Percentiles rank a stretch among this genome's conserved stretches.
Conservation (phyloP, 768 basidiomycete genomes). For the Tylopilus balloui region DNA sequence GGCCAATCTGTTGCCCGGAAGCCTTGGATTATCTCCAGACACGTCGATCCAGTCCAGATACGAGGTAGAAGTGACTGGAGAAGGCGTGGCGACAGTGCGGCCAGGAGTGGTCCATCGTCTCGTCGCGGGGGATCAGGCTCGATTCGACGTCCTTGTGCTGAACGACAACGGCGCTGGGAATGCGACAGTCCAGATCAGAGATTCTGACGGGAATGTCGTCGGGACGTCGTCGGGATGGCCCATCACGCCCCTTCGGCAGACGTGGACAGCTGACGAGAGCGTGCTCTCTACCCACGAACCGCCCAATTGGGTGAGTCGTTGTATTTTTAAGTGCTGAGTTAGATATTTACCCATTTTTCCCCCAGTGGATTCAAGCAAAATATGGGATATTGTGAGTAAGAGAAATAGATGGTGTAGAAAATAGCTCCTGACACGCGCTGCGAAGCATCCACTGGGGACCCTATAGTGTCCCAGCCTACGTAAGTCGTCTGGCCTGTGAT, state of each 20-base stretch:
- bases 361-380: conserved; percentile 48
- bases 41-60: conserved; percentile 34
- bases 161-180: conserved; percentile 29
- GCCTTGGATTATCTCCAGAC: conserved; percentile 16
- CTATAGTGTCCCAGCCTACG: conserved; percentile 46
- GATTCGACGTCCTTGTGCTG: conserved; percentile 44
- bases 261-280: conserved; percentile 37
- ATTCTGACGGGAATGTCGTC: conserved; percentile 33
- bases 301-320: conserved; percentile 46
- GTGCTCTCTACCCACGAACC: conserved; percentile 45
- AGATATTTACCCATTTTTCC: neutral
- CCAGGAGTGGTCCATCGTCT: conserved; percentile 43
- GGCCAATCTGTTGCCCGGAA: conserved; percentile 44
- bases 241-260: conserved; percentile 35
- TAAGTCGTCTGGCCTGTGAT: conserved; percentile 3
- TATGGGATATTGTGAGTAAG: conserved; percentile 51
- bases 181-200: conserved; percentile 33
- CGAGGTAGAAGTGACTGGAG: conserved; percentile 35
- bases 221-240: conserved; percentile 37
- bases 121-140: conserved; percentile 46
- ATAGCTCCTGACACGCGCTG: neutral
- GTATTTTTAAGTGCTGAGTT: neutral
- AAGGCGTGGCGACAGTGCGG: conserved; percentile 39
- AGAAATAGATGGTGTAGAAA: neutral
- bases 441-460: conserved; percentile 47